phyloP scores from a whole-genome alignment of 352 stramenopile genomes.

The Phytopythium mirpurense region DNA sequence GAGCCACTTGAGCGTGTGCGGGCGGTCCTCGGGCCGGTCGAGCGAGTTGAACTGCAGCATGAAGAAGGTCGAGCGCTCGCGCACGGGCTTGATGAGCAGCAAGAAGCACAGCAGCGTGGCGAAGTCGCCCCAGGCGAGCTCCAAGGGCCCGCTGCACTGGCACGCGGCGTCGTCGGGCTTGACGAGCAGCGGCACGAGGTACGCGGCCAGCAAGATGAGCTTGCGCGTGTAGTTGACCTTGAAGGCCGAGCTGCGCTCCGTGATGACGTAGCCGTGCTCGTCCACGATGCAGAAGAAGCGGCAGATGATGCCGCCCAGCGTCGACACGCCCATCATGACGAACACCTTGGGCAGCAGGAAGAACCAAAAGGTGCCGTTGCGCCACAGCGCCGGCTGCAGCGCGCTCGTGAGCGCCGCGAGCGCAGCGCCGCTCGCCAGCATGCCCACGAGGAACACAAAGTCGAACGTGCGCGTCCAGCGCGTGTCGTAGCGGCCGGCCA shows the following conservation, averaged over 20 bases:
- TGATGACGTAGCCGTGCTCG: slow-evolving; percentile 82
- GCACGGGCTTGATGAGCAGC: slow-evolving; percentile 80
- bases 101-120: slow-evolving; percentile 78
- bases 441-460: slow-evolving; percentile 70
- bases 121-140: slow-evolving; percentile 80
- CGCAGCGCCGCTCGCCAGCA: slow-evolving; percentile 38
- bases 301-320: slow-evolving; percentile 68
- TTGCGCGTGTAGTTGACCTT: slow-evolving; percentile 89
- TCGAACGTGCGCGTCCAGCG: slow-evolving; percentile 83
- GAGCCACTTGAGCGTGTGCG: slow-evolving; percentile 85
- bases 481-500: slow-evolving; percentile 77
- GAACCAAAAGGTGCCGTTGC: slow-evolving; percentile 72
- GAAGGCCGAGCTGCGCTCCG: slow-evolving; percentile 76
- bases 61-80: slow-evolving; percentile 76
- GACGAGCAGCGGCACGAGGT: slow-evolving; percentile 77
- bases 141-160: slow-evolving; percentile 29
- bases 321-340: slow-evolving; percentile 78
- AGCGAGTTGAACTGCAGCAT: slow-evolving; percentile 89
- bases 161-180: slow-evolving; percentile 42
- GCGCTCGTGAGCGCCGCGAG: slow-evolving; percentile 55
- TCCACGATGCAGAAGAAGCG: slow-evolving; percentile 78
- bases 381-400: slow-evolving; percentile 54
- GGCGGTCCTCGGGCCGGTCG: slow-evolving; percentile 76
- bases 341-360: slow-evolving; percentile 73
- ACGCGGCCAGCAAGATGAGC: slow-evolving; percentile 78